phyloP scores from a whole-genome alignment of 208 protist genomes.

The Leishmania guyanensis region DNA sequence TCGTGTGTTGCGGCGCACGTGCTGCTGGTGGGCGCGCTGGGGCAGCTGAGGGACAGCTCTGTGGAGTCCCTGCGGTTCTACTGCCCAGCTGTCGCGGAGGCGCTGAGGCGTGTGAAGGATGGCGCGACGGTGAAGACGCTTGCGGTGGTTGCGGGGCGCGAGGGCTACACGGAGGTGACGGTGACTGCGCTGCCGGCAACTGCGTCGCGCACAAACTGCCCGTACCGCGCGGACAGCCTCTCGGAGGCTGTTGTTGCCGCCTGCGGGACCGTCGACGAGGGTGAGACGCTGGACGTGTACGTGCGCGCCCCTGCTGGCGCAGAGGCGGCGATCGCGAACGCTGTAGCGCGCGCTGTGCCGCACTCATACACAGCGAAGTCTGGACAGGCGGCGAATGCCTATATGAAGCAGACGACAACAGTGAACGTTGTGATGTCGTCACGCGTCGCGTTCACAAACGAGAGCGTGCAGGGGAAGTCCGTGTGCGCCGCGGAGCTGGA shows the following conservation, averaged over 20 bases:
- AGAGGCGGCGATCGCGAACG: slow-evolving; percentile 47
- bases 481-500: slow-evolving; percentile 44
- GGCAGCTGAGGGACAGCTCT: slow-evolving; percentile 41
- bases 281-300: slow-evolving; percentile 55
- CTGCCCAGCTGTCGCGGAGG: slow-evolving; percentile 57
- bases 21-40: slow-evolving; percentile 59
- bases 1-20: slow-evolving; percentile 35
- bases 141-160: slow-evolving; percentile 16
- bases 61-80: slow-evolving; percentile 55
- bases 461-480: slow-evolving; percentile 30
- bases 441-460: slow-evolving; percentile 39
- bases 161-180: slow-evolving; percentile 39
- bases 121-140: slow-evolving; percentile 38
- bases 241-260: slow-evolving; percentile 36
- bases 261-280: slow-evolving; percentile 20
- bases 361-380: slow-evolving; percentile 60
- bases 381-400: slow-evolving; percentile 34
- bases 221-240: slow-evolving; percentile 66
- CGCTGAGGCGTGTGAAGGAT: slow-evolving; percentile 39
- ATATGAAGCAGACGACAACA: slow-evolving; percentile 24
- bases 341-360: slow-evolving; percentile 47
- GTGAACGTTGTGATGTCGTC: slow-evolving; percentile 59
- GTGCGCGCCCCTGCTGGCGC: slow-evolving; percentile 43
- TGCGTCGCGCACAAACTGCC: slow-evolving; percentile 71
- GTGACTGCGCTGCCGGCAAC: slow-evolving; percentile 50